These are phyloP conservation scores for Pittosporum tobira DNA, from an alignment of 129 eudicot species.

Conservation along the genomic window DNA sequence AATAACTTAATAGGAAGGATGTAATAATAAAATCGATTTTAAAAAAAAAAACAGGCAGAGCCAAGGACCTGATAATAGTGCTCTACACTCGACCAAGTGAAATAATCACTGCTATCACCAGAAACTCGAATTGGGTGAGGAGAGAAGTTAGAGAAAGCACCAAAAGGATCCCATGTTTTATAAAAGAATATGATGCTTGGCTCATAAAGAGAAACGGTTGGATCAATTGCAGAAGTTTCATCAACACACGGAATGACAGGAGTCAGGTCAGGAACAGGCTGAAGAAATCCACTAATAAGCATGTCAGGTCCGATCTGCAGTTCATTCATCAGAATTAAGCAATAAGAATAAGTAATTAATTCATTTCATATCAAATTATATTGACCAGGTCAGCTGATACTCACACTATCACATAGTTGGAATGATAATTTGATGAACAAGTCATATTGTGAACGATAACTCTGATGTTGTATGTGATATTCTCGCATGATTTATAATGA, in stretches of 20 bases:
- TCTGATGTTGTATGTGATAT: no score
- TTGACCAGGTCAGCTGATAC: no score
- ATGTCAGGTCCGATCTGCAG: slow-evolving; percentile 92
- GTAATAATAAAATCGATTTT: slow-evolving; percentile 2
- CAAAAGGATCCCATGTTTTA: slow-evolving; percentile 96
- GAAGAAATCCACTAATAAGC: slow-evolving; percentile 94
- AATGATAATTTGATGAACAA: no score
- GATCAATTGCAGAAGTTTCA: slow-evolving; percentile 87
- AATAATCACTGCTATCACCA: slow-evolving; percentile 56
- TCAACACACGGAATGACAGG: slow-evolving; percentile 74
- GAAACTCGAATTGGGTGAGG: slow-evolving; percentile 74
- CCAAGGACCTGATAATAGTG: slow-evolving; percentile 85
- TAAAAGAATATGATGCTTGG: slow-evolving; percentile 76
- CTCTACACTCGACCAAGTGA: slow-evolving; percentile 88
- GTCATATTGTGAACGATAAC: no score
- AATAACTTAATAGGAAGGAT: not conserved
- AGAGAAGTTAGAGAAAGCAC: slow-evolving; percentile 91
- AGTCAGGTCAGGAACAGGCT: slow-evolving; percentile 84
- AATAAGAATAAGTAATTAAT: no score
- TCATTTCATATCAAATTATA: no score
- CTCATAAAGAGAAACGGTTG: slow-evolving; percentile 72
- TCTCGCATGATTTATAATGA: no score
- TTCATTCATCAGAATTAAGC: not conserved
- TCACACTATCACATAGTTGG: no score
- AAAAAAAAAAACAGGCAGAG: not conserved